phyloP scores from a whole-genome alignment of 108 stramenopile species.

The Fragilaria radians region DNA sequence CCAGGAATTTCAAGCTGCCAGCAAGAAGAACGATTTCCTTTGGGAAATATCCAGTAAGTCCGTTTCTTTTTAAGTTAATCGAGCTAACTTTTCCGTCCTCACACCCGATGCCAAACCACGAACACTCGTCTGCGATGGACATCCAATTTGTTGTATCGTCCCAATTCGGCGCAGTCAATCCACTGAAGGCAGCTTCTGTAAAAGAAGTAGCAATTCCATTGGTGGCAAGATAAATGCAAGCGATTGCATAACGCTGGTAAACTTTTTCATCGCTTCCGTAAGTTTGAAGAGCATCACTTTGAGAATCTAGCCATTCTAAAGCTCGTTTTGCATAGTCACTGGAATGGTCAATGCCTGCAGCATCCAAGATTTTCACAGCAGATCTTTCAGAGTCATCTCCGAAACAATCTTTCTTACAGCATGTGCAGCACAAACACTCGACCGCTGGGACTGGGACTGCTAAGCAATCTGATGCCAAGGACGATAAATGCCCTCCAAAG shows the following conservation, averaged over 20 bases:
- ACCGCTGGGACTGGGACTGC: too few relatives aligned
- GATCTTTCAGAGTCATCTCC: too few relatives aligned
- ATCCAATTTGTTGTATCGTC: constrained; percentile 21
- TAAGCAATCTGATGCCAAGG: too few relatives aligned
- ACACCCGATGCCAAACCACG: constrained; percentile 57
- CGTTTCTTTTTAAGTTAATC: neutral
- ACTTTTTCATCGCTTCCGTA: neutral
- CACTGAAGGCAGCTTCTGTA: neutral
- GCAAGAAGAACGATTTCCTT: constrained; percentile 1
- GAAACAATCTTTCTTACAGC: too few relatives aligned
- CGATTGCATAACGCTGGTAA: constrained; percentile 18
- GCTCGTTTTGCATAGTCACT: neutral
- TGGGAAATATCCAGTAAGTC: neutral
- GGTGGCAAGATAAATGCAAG: constrained; percentile 17
- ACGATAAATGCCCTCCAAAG: too few relatives aligned
- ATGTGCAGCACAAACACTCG: too few relatives aligned
- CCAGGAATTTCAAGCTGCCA: neutral
- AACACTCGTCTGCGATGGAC: constrained; percentile 31
- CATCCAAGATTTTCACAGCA: neutral
- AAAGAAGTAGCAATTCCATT: constrained; percentile 1
- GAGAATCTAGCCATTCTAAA: neutral
- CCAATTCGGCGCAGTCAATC: neutral
- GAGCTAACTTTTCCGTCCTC: neutral
- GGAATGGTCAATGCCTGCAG: neutral
- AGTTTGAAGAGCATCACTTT: neutral